Conservation (phyloP, 2,329 filamentous ascomycete species). For the Thelonectria discophora region DNA sequence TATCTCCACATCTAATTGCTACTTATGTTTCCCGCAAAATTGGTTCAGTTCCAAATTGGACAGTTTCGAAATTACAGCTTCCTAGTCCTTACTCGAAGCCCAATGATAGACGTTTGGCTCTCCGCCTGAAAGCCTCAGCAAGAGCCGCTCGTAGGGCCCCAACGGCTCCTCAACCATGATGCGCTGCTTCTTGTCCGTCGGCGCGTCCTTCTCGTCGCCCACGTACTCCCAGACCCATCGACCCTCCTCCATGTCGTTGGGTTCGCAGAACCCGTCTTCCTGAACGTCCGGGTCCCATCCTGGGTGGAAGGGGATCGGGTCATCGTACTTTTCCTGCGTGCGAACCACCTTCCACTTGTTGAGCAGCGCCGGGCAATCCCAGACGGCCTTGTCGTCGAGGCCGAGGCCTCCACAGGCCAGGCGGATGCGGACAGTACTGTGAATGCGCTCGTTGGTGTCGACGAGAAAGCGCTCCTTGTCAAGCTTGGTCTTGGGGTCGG, state of each 20-base stretch:
- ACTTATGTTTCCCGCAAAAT: background rate
- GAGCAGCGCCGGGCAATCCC: conserved; percentile 56
- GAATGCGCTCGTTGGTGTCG: conserved; percentile 64
- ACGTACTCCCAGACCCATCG: conserved; percentile 66
- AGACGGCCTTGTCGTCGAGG: conserved; percentile 58
- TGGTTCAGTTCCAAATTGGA: too few species aligned
- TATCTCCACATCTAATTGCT: background rate
- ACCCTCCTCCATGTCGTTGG: conserved; percentile 41
- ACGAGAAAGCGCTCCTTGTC: conserved; percentile 52
- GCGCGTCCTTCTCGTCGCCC: conserved; percentile 54
- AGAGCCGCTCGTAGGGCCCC: conserved; percentile 61
- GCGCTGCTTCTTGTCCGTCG: conserved; percentile 49
- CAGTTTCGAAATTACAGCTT: background rate
- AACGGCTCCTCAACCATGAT: conserved; percentile 63
- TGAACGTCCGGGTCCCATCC: conserved; percentile 44
- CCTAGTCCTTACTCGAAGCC: conserved; percentile 43
- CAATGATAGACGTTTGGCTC: conserved; percentile 55
- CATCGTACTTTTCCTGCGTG: conserved; percentile 44
- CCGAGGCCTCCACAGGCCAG: conserved; percentile 60
- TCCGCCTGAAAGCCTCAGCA: conserved; percentile 57
- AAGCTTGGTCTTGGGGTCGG: conserved; percentile 52
- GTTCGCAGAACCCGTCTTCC: conserved; percentile 35
- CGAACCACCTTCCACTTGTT: conserved; percentile 55
- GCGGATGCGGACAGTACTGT: conserved; percentile 63
- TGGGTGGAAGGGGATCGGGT: conserved; percentile 48